Conservation (phyloP, 768 basidiomycete genomes). For the Hericium rajendrae region DNA sequence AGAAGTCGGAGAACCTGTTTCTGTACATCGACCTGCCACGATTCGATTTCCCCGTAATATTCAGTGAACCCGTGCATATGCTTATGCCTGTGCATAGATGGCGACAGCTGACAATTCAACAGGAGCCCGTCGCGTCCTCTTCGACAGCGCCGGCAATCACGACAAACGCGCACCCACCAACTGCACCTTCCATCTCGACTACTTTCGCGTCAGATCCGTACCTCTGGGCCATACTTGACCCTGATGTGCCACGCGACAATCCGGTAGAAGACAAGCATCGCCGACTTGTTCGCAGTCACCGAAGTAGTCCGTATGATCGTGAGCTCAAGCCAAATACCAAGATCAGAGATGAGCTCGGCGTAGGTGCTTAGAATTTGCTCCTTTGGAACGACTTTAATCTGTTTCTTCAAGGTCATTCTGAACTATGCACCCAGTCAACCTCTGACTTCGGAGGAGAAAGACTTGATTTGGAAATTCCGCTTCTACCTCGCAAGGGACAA, state of each 20-base stretch:
- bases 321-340: slow-evolving; percentile 97
- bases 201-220: slow-evolving; percentile 55
- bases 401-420: slow-evolving; percentile 60
- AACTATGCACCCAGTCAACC: slow-evolving; percentile 84
- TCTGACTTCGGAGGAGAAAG: slow-evolving; percentile 87
- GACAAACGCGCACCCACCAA: slow-evolving; percentile 30
- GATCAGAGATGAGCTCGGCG: slow-evolving; percentile 86
- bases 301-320: slow-evolving; percentile 89
- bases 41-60: slow-evolving; percentile 96
- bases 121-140: slow-evolving; percentile 7
- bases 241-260: slow-evolving; percentile 86
- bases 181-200: slow-evolving; percentile 34
- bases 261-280: slow-evolving; percentile 97
- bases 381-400: background rate
- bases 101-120: background rate
- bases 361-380: slow-evolving; percentile 26
- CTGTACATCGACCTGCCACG: slow-evolving; percentile 92
- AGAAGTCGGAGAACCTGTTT: slow-evolving; percentile 89
- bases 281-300: slow-evolving; percentile 85
- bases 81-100: background rate
- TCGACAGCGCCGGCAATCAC: slow-evolving; percentile 34
- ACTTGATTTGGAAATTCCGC: slow-evolving; percentile 97
- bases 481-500: slow-evolving; percentile 92
- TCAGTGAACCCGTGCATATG: slow-evolving; percentile 73
- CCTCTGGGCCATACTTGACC: slow-evolving; percentile 85